Conservation (phyloP, 2,329 filamentous ascomycete genomes). For the Nigrograna mackinnonii region DNA sequence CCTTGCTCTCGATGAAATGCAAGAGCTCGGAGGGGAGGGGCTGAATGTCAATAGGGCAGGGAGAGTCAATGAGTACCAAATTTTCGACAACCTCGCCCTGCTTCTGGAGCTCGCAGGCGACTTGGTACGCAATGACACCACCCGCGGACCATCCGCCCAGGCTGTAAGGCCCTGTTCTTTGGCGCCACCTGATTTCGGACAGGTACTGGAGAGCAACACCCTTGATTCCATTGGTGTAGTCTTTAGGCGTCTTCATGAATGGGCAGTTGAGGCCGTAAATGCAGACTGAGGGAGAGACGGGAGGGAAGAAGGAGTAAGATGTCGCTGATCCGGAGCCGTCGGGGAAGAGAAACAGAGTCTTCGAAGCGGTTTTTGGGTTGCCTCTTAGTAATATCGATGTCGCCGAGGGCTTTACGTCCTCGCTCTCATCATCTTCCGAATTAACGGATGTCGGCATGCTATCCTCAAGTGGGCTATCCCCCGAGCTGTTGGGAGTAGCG, state of each 20-base stretch:
- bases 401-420: conserved; percentile 1
- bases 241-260: conserved; percentile 35
- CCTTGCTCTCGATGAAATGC: conserved; percentile 52
- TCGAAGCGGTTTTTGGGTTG: conserved; percentile 28
- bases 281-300: conserved; percentile 44
- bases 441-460: not conserved
- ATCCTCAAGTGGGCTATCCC: not conserved
- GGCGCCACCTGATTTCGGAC: conserved; percentile 70
- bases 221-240: conserved; percentile 42
- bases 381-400: conserved; percentile 51
- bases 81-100: conserved; percentile 23
- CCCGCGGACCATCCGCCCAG: conserved; percentile 44
- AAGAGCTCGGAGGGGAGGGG: conserved; percentile 62
- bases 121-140: conserved; percentile 42
- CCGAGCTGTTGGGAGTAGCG: not conserved
- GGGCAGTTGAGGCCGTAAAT: conserved; percentile 57
- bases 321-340: not conserved
- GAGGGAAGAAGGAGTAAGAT: conserved; percentile 28
- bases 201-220: conserved; percentile 63
- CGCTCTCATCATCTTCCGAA: not conserved
- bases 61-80: conserved; percentile 34
- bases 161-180: conserved; percentile 44
- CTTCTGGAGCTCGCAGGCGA: conserved; percentile 19
- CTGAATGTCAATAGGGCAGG: conserved; percentile 52
- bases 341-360: not conserved